Evolutionary conservation across 345 rosid species (phyloP).

Genomic region (Limnanthes douglasii): DNA sequence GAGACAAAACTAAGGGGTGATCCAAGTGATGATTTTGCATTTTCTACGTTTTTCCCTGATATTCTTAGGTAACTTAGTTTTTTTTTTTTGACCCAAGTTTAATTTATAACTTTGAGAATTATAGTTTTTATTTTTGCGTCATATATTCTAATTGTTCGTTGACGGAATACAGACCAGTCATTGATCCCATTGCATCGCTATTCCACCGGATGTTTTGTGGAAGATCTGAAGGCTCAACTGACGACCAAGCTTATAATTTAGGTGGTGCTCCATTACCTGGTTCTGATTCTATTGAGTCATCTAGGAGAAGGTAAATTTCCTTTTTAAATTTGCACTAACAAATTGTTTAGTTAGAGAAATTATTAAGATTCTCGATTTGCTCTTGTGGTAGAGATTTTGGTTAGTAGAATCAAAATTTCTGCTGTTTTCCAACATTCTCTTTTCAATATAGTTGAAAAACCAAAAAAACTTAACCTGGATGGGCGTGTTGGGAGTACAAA

Average conservation of each 20-base stretch:
- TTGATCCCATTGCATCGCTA: slow-evolving; percentile 69
- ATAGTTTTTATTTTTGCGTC: slow-evolving; percentile 1
- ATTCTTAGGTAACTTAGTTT: slow-evolving; percentile 37
- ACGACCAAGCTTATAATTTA: slow-evolving; percentile 31
- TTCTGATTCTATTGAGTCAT: slow-evolving; percentile 88
- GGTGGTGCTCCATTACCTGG: slow-evolving; percentile 76
- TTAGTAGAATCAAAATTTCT: too few relatives aligned
- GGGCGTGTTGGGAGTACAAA: too few relatives aligned
- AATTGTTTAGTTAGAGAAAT: neutral
- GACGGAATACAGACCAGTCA: slow-evolving; percentile 45
- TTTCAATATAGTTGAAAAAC: too few relatives aligned
- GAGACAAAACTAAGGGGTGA: slow-evolving; percentile 88
- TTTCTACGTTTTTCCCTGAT: slow-evolving; percentile 92
- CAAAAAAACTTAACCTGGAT: too few relatives aligned
- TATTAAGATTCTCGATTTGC: too few relatives aligned
- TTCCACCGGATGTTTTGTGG: slow-evolving; percentile 81
- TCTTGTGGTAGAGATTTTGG: too few relatives aligned
- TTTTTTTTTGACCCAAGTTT: neutral
- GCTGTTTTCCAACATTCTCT: too few relatives aligned
- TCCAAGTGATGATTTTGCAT: slow-evolving; percentile 87
- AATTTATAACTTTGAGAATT: too few relatives aligned
- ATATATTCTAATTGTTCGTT: neutral
- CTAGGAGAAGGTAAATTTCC: slow-evolving; percentile 70
- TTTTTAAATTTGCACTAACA: neutral
- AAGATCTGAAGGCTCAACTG: slow-evolving; percentile 32